These are phyloP conservation scores for Triadica sebifera DNA, from an alignment of 345 rosid genomes.

Conservation along the genomic window DNA sequence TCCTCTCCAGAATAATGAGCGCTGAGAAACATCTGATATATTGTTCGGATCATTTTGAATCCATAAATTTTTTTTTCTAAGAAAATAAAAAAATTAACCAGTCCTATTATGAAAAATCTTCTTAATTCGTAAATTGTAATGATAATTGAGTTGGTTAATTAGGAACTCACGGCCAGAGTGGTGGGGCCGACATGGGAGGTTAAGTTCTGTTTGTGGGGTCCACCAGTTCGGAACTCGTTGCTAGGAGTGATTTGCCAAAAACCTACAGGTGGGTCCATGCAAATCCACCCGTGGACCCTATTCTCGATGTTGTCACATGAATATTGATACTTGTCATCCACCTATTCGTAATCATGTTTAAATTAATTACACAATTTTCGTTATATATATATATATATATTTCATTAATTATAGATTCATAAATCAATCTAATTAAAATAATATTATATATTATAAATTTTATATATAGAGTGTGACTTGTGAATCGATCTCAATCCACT, in stretches of 20 bases:
- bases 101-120: no score
- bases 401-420: no score
- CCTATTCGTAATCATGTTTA: slow-evolving; percentile 5
- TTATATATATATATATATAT: no score
- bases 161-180: slow-evolving; percentile 24
- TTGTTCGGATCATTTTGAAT: no score
- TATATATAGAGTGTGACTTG: no score
- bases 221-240: slow-evolving; percentile 28
- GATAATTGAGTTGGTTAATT: not conserved
- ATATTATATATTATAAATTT: no score
- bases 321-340: slow-evolving; percentile 33
- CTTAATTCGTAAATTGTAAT: no score
- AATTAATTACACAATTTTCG: no score
- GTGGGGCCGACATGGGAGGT: slow-evolving; percentile 30
- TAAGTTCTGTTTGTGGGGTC: slow-evolving; percentile 25
- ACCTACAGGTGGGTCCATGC: slow-evolving; percentile 21
- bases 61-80: no score
- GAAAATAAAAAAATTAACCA: no score
- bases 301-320: slow-evolving; percentile 20
- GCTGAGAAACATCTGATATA: slow-evolving; percentile 52
- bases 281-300: slow-evolving; percentile 28
- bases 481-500: no score
- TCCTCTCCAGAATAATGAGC: slow-evolving; percentile 86
- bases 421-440: no score
- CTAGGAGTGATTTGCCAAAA: slow-evolving; percentile 33